Conservation (phyloP, 306 rosid species). For the Abrus pulchellus region DNA sequence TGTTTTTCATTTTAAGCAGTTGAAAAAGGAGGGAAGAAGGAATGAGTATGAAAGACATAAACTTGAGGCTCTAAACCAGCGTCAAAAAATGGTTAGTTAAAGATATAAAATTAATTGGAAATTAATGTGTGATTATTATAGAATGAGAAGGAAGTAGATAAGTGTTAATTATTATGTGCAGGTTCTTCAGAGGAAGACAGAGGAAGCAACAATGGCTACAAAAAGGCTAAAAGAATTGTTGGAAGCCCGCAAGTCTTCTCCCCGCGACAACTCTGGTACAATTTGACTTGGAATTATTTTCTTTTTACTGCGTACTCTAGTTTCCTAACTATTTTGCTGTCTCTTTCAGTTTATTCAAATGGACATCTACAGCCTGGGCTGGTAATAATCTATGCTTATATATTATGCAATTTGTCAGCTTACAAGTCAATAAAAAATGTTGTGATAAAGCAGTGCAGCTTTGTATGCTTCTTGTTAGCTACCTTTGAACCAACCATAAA, state of each 20-base stretch:
- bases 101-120: constrained; percentile 22
- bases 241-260: constrained; percentile 74
- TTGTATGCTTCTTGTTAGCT: constrained; percentile 24
- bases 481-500: constrained; percentile 38
- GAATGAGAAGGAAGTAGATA: constrained; percentile 13
- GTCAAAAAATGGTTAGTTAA: constrained; percentile 74
- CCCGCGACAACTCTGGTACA: constrained; percentile 74
- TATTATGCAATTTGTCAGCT: constrained; percentile 33
- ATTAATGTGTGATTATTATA: constrained; percentile 21
- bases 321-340: constrained; percentile 52
- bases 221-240: constrained; percentile 75
- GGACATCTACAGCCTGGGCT: constrained; percentile 66
- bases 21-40: constrained; percentile 85
- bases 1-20: constrained; percentile 58
- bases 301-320: constrained; percentile 16
- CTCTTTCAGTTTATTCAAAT: constrained; percentile 64
- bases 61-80: constrained; percentile 83
- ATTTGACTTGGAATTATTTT: constrained; percentile 27
- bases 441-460: constrained; percentile 6
- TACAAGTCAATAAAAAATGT: constrained; percentile 4
- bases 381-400: constrained; percentile 59
- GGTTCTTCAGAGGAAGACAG: constrained; percentile 94
- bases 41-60: constrained; percentile 82
- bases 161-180: constrained; percentile 44
- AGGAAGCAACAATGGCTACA: constrained; percentile 83